These are phyloP conservation scores for Penicillium lividum DNA, from an alignment of 495 filamentous ascomycete species.

Conservation along the genomic window DNA sequence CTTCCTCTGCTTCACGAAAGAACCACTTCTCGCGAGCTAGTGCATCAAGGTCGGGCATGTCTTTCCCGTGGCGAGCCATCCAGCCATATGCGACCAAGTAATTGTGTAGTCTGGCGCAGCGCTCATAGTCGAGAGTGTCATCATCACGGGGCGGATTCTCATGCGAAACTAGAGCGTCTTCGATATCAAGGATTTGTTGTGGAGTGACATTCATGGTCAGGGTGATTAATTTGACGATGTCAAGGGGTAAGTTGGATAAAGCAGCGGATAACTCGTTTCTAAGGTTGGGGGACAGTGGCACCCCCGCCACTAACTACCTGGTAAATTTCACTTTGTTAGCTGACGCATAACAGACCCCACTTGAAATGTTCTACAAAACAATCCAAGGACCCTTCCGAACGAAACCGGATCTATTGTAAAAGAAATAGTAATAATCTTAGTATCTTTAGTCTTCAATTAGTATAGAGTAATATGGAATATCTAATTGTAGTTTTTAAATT, in stretches of 20 bases:
- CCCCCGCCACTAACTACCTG: too few relatives aligned
- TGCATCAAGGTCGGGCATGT: conserved; percentile 17
- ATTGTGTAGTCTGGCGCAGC: conserved; percentile 48
- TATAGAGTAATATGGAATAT: too few relatives aligned
- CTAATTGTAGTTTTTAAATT: too few relatives aligned
- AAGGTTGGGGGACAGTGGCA: too few relatives aligned
- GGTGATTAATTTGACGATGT: neutral
- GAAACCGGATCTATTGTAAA: too few relatives aligned
- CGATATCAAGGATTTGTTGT: conserved; percentile 22
- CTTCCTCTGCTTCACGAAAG: neutral
- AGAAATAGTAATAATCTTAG: too few relatives aligned
- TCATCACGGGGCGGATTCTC: conserved; percentile 32
- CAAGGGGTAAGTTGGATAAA: neutral
- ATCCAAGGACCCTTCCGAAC: too few relatives aligned
- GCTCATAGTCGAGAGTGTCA: conserved; percentile 32
- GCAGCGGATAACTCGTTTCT: neutral
- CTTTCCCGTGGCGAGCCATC: conserved; percentile 23
- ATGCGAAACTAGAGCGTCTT: conserved; percentile 30
- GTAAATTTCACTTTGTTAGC: too few relatives aligned
- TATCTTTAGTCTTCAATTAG: too few relatives aligned
- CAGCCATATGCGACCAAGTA: conserved; percentile 38
- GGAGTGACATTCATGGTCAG: conserved; percentile 16
- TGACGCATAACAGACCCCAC: too few relatives aligned
- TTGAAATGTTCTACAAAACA: too few relatives aligned
- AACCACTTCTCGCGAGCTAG: conserved; percentile 11